Evolutionary conservation across 108 stramenopile genomes (phyloP).

Genomic region (Licmophora abbreviata): DNA sequence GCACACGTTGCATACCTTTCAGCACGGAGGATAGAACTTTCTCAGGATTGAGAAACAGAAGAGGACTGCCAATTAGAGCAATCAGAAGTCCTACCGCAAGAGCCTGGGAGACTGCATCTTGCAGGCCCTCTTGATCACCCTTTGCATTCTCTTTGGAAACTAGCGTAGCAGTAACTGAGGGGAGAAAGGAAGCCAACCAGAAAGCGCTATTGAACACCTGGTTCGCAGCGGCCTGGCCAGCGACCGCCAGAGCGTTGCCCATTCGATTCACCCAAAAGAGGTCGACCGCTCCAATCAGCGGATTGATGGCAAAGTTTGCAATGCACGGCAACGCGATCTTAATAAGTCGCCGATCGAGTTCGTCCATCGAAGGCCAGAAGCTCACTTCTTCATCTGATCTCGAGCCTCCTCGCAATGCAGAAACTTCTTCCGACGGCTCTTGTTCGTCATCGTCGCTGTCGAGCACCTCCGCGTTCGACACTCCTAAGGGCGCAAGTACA

Average conservation of each 20-base stretch:
- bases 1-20: conserved; percentile 20
- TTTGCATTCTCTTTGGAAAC: conserved; percentile 77
- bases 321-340: conserved; percentile 81
- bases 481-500: too few species aligned
- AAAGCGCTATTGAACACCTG: conserved; percentile 80
- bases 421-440: background rate
- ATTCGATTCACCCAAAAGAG: conserved; percentile 88
- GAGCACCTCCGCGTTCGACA: too few species aligned
- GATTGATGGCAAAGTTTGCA: conserved; percentile 86
- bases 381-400: conserved; percentile 14
- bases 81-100: conserved; percentile 65
- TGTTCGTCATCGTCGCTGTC: background rate
- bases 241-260: conserved; percentile 86
- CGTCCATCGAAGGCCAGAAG: conserved; percentile 60
- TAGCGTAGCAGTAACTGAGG: conserved; percentile 79
- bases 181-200: conserved; percentile 79
- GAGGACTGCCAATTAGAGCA: conserved; percentile 48
- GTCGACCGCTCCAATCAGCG: conserved; percentile 79
- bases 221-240: conserved; percentile 86
- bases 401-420: background rate
- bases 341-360: conserved; percentile 64
- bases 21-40: conserved; percentile 48
- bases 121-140: conserved; percentile 56
- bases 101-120: conserved; percentile 79
- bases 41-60: conserved; percentile 58